Conservation (phyloP, 495 filamentous ascomycete genomes). For the Entonaema liquescens region DNA sequence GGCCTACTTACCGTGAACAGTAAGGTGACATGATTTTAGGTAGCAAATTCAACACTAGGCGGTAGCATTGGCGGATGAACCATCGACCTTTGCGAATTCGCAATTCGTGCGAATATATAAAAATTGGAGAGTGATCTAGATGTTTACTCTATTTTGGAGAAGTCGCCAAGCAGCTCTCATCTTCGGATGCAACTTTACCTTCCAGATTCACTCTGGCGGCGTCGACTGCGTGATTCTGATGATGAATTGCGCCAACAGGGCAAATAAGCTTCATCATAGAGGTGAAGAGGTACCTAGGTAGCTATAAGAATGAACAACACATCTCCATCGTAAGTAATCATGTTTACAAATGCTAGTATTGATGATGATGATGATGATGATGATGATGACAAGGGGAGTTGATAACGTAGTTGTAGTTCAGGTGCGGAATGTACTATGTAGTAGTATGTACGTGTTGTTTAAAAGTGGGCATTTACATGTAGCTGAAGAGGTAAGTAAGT, state of each 20-base stretch:
- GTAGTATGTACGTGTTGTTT: no score
- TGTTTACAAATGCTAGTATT: no score
- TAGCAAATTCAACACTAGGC: neutral
- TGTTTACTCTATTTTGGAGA: neutral
- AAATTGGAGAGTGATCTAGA: neutral
- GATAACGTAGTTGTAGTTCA: no score
- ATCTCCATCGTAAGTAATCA: no score
- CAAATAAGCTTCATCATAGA: neutral
- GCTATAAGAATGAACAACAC: no score
- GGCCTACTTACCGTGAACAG: neutral
- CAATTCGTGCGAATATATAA: neutral
- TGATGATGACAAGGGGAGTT: no score
- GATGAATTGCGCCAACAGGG: slow-evolving; percentile 15
- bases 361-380: no score
- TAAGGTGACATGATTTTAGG: neutral
- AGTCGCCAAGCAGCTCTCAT: slow-evolving; percentile 22
- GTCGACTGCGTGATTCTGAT: slow-evolving; percentile 22
- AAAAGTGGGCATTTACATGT: no score
- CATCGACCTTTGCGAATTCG: neutral
- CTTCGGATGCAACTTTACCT: slow-evolving; percentile 15
- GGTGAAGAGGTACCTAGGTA: neutral
- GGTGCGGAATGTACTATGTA: no score
- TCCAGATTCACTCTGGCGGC: slow-evolving; percentile 24
- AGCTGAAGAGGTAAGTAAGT: no score
- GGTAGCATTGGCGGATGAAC: neutral